Evolutionary conservation across 2,329 filamentous ascomycete genomes (phyloP).

Genomic region (Aureobasidium musti): DNA sequence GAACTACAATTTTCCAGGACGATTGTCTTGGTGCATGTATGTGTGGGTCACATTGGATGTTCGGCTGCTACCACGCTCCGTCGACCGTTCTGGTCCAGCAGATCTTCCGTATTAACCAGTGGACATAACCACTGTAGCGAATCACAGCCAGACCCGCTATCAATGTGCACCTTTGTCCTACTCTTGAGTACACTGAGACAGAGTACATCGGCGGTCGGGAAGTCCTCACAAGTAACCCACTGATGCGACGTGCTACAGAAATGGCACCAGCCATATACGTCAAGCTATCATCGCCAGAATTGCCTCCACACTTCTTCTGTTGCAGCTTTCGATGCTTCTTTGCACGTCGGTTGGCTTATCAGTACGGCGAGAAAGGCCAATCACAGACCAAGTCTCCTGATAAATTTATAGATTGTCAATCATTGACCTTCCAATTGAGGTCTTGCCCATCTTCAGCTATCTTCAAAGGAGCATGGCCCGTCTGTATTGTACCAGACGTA

Average conservation of each 20-base stretch:
- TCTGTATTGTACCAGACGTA: background rate
- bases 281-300: background rate
- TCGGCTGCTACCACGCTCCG: background rate
- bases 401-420: background rate
- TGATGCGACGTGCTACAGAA: background rate
- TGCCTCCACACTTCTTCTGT: background rate
- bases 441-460: background rate
- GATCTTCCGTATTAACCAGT: background rate
- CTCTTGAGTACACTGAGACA: background rate
- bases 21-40: no score
- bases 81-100: background rate
- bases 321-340: conserved; percentile 13
- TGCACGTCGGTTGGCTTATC: conserved; percentile 1
- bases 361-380: background rate
- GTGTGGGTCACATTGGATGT: background rate
- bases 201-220: background rate
- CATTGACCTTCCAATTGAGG: conserved; percentile 12
- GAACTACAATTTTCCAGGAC: background rate
- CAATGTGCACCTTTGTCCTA: background rate
- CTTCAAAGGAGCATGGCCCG: background rate
- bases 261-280: conserved; percentile 10
- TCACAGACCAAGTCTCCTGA: background rate
- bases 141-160: conserved; percentile 4
- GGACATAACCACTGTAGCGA: background rate
- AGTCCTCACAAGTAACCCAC: background rate